Base-by-base conservation (phyloP, 2,329 filamentous ascomycete species). In the Colletotrichum siamense region DNA sequence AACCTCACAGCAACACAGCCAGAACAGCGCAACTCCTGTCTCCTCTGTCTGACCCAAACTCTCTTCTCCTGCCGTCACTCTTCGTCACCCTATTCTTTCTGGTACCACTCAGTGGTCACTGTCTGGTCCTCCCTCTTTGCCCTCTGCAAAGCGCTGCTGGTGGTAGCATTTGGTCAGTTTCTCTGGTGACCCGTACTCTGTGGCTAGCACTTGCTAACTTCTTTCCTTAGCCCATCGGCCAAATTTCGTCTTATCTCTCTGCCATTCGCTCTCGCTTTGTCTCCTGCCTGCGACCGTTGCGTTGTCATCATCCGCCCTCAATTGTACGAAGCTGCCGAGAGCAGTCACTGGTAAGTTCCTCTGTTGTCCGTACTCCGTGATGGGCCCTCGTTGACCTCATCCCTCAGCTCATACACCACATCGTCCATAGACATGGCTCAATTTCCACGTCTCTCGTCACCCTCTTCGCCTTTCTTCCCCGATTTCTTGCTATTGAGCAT, bases 371-470 rank as follows among this genome's bases (percentile, higher is more conserved):
- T 4, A n/a, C 18, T 44, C 39, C 2, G 16, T 6, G 16, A 18
- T 39, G 4, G 4, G 36, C 36, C 1, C 15, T 39, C 16, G 36
- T 1, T 18, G 16, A 9, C 16, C 16, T 4, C 16, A 5, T 39
- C 3, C 36, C 4, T 5, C 4, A 39, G 36, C 8, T 9, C 36
- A 18, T 39, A 2, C 0, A 1, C 15, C 8, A 1, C 16, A 9
- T 39, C 8, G 36, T 0, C 36, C 36, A 18, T 16, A 1, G 4
- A 18, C 36, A 1, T 39, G 36, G 16, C 36, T 39, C 0, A 0
- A 1, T 18, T 39, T 18, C 36, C 1, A 0, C 36, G 0, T 18
- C 16, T 39, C 36, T 18, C 16, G 0, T 39, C 7, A 2, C 16
- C 4, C 2, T 5, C 36, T 44, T 44, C 8, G 8, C 0, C 16